Evolutionary conservation across 495 filamentous ascomycete genomes (phyloP).

Genomic region (Podospora conica): DNA sequence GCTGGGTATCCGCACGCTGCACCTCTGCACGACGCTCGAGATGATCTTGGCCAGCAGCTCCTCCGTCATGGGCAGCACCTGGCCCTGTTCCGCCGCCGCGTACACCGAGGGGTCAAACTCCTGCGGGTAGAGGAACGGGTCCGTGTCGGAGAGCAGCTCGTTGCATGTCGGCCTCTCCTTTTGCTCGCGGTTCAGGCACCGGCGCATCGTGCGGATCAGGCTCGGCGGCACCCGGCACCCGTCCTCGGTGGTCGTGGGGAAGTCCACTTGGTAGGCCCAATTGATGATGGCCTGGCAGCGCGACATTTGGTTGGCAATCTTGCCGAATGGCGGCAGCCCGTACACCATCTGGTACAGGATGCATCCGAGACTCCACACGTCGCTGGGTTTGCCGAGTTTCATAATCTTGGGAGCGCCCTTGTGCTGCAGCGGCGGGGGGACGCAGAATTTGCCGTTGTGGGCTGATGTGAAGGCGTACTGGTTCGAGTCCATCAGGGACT

Average conservation of each 20-base stretch:
- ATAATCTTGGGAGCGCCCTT: slow-evolving; percentile 65
- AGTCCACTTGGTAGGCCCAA: slow-evolving; percentile 75
- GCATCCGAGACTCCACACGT: slow-evolving; percentile 94
- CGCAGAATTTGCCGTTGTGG: slow-evolving; percentile 43
- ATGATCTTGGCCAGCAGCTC: slow-evolving; percentile 72
- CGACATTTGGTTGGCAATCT: slow-evolving; percentile 75
- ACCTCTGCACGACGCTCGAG: slow-evolving; percentile 68
- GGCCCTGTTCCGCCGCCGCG: slow-evolving; percentile 38
- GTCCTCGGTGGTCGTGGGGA: slow-evolving; percentile 68
- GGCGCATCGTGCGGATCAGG: slow-evolving; percentile 65
- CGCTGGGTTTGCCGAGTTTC: slow-evolving; percentile 91
- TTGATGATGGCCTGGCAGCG: slow-evolving; percentile 82
- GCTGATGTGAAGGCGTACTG: slow-evolving; percentile 37
- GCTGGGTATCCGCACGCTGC: slow-evolving; percentile 59
- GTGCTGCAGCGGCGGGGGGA: slow-evolving; percentile 27
- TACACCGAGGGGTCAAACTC: slow-evolving; percentile 41
- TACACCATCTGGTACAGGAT: slow-evolving; percentile 98
- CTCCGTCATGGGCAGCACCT: slow-evolving; percentile 64
- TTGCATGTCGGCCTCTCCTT: slow-evolving; percentile 69
- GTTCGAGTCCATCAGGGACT: slow-evolving; percentile 85
- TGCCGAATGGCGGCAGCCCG: slow-evolving; percentile 84
- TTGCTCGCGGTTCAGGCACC: slow-evolving; percentile 76
- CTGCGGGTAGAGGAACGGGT: slow-evolving; percentile 78
- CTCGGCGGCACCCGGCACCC: slow-evolving; percentile 62
- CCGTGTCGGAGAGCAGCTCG: slow-evolving; percentile 62